Evolutionary conservation across 305 asterid genomes (phyloP).

Genomic region (Fraxinus xanthoxyloides): DNA sequence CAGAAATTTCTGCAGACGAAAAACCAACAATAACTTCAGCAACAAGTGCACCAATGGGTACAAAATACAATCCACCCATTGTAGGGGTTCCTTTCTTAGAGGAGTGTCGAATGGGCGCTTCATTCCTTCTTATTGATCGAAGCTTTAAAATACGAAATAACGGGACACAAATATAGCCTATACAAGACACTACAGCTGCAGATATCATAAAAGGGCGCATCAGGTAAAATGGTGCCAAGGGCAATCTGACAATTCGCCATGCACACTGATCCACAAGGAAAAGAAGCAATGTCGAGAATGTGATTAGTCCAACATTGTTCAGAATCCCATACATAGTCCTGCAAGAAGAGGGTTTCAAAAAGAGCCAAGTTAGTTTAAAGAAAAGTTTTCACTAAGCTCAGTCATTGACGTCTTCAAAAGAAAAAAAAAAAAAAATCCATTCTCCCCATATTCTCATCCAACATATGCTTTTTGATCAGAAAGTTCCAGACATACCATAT

Average conservation of each 20-base stretch:
- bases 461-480: neutral
- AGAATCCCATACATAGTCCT: conserved; percentile 67
- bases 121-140: conserved; percentile 48
- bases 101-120: conserved; percentile 45
- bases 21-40: conserved; percentile 60
- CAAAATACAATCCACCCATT: conserved; percentile 81
- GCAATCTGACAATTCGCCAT: conserved; percentile 84
- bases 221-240: conserved; percentile 73
- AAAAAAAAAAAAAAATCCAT: neutral
- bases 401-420: neutral
- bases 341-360: conserved; percentile 33
- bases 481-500: neutral
- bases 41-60: conserved; percentile 79
- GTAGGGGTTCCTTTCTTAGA: conserved; percentile 76
- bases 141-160: conserved; percentile 59
- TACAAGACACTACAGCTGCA: conserved; percentile 48
- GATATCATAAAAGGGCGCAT: conserved; percentile 75
- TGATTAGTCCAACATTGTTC: conserved; percentile 65
- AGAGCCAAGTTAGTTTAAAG: conserved; percentile 12
- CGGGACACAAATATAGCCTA: conserved; percentile 81
- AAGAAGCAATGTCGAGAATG: conserved; percentile 50
- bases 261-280: conserved; percentile 79
- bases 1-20: conserved; percentile 77
- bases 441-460: neutral
- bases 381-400: conserved; percentile 5